A percentile compares a stretch with the other conserved stretches of the same genome.
Evolutionary conservation across 208 protist genomes (phyloP).

Genomic region (Trypanosoma lewisi): DNA sequence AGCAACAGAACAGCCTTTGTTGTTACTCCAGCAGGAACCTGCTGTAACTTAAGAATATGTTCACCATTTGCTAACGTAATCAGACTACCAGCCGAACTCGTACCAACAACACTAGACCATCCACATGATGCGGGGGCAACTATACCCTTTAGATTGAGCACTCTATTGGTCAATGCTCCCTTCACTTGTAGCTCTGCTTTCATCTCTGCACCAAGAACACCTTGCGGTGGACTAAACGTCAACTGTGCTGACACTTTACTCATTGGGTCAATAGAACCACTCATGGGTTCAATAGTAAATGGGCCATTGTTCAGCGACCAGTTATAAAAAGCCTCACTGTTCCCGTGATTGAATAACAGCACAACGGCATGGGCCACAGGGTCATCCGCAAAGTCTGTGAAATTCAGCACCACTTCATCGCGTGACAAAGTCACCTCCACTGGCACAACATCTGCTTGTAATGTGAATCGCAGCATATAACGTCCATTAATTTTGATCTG

Average conservation of each 20-base stretch:
- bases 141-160: constrained; percentile 55
- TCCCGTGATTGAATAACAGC: constrained; percentile 79
- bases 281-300: constrained; percentile 66
- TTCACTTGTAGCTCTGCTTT: constrained; percentile 68
- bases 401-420: constrained; percentile 78
- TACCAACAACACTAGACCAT: constrained; percentile 28
- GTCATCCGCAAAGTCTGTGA: constrained; percentile 66
- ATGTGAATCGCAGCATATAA: constrained; percentile 85
- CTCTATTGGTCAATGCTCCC: constrained; percentile 59
- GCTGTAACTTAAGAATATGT: constrained; percentile 55
- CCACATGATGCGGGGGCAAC: constrained; percentile 64
- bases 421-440: constrained; percentile 87
- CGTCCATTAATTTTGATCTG: constrained; percentile 86
- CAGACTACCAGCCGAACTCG: background rate
- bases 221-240: constrained; percentile 63
- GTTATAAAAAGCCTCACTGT: constrained; percentile 73
- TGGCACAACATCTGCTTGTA: constrained; percentile 89
- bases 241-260: constrained; percentile 56
- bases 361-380: constrained; percentile 62
- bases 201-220: constrained; percentile 35
- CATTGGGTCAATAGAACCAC: constrained; percentile 64
- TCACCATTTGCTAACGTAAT: constrained; percentile 6
- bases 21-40: constrained; percentile 64
- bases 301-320: constrained; percentile 47
- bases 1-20: constrained; percentile 45